Evolutionary conservation across 2,329 filamentous ascomycete genomes (phyloP), one percentile per base, ranked within the genome.

Genomic region (Aspergillus sp.): DNA sequence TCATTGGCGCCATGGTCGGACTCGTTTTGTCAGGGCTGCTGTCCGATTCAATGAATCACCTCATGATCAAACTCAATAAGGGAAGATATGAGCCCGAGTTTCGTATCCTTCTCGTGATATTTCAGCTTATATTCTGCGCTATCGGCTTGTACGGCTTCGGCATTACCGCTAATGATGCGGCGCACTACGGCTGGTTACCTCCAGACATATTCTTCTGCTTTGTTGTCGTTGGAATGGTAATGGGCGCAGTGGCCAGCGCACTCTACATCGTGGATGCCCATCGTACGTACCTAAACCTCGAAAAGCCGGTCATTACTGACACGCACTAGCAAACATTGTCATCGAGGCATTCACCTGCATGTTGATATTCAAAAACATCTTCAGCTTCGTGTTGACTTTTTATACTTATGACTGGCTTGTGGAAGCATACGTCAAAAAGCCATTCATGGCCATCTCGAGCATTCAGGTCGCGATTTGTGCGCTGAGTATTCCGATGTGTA

Each of bases 221-320:
- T 59, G 88, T 95, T 73, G 91, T 97, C 8, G 88, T 90, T 63
- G 92, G 92, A 2, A 97, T 97, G 92, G 92, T 97, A 0, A 88
- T 96, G 72, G 93, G 93, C 1, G 92, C 93, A 1, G 92, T 97
- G 2, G 89, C 91, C 1, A 91, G 88, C 64, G 91, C 91, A 1
- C 80, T 97, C 25, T 98, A 98, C 73, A 90, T 97, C 71, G 91
- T 97, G 7, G 94, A 97, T 78, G 93, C 93, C 0, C 94, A 97
- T 77, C 89, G 93, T 90, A 80, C 76, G 88, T 85, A 51, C n/a
- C 17, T 17, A 22, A 9, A 19, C 46, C 17, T 22, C 15, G 11
- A 49, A 15, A 8, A 8, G 8, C 19, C 15, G 13, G 3, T 11
- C 25, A 8, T 34, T 30, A n/a, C 25, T 46, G 54, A 41, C 13